Percentiles rank a stretch among this genome's conserved stretches.
phyloP scores from a whole-genome alignment of 1,284 basidiomycete species.

The Cryptococcus maquisensis region DNA sequence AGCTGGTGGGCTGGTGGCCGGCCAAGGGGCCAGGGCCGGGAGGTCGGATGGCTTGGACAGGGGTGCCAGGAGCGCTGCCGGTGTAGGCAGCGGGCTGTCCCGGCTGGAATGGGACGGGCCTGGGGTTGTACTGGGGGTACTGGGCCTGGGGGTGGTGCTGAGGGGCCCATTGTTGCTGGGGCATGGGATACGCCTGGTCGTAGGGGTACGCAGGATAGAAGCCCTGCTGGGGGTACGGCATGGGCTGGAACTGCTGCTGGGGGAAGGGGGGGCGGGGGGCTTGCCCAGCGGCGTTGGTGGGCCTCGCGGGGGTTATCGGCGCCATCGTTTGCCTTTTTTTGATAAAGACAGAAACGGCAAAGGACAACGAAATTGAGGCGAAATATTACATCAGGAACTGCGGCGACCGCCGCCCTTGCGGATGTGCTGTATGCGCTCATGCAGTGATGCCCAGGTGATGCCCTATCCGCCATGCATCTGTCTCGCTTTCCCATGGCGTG shows the following conservation, averaged over 20 bases:
- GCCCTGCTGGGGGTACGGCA: slow-evolving; percentile 32
- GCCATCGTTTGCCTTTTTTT: slow-evolving; percentile 6
- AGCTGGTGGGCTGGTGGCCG: slow-evolving; percentile 25
- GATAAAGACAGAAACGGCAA: not conserved
- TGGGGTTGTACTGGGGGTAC: slow-evolving; percentile 26
- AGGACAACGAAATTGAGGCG: not conserved
- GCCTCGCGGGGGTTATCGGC: slow-evolving; percentile 13
- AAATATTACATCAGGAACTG: not conserved
- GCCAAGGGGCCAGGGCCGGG: slow-evolving; percentile 18
- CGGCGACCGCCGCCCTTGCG: not conserved
- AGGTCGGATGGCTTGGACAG: slow-evolving; percentile 32
- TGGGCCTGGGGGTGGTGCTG: slow-evolving; percentile 30
- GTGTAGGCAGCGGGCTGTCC: slow-evolving; percentile 25
- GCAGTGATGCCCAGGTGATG: too few relatives aligned
- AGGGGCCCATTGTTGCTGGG: slow-evolving; percentile 24
- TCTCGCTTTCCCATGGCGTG: too few relatives aligned
- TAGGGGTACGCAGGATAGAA: slow-evolving; percentile 25
- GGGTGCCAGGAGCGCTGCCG: slow-evolving; percentile 28
- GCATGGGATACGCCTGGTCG: slow-evolving; percentile 21
- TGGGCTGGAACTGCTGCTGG: slow-evolving; percentile 27
- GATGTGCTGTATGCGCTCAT: too few relatives aligned
- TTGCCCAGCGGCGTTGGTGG: slow-evolving; percentile 13
- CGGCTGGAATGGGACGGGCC: slow-evolving; percentile 18
- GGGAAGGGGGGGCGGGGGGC: slow-evolving; percentile 17
- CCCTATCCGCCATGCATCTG: not conserved